Evolutionary conservation across 805 yeast species (phyloP).

Genomic region (Kurtzmaniella fragi): DNA sequence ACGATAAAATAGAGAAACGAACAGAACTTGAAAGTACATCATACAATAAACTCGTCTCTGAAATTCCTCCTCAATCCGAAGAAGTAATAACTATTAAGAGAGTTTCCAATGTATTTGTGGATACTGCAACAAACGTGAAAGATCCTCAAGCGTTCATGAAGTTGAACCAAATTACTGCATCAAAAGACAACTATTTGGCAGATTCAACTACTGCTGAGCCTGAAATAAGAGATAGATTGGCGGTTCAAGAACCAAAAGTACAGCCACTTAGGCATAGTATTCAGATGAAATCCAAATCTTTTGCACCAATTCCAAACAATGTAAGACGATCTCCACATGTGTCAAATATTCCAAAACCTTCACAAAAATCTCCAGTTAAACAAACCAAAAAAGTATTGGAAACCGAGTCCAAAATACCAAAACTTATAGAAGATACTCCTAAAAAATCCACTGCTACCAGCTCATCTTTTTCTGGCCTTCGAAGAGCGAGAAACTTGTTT

Average conservation of each 20-base stretch:
- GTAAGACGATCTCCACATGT: too few species aligned
- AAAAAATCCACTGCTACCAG: constrained; percentile 1
- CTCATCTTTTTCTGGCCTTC: constrained; percentile 2
- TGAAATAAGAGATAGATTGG: too few species aligned
- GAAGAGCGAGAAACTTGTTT: constrained; percentile 3
- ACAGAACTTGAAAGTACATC: not conserved
- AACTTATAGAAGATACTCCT: not conserved
- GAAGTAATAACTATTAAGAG: too few species aligned
- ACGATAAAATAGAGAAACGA: not conserved
- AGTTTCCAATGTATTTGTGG: too few species aligned
- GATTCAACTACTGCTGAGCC: not conserved
- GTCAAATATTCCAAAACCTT: too few species aligned
- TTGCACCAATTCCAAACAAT: too few species aligned
- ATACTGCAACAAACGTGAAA: too few species aligned
- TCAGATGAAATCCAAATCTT: too few species aligned
- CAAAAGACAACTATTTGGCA: constrained; percentile 10
- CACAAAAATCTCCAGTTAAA: not conserved
- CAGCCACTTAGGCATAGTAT: too few species aligned
- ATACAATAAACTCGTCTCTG: too few species aligned
- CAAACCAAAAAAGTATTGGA: not conserved
- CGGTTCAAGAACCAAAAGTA: too few species aligned
- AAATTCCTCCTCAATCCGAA: too few species aligned
- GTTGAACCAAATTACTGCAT: not conserved
- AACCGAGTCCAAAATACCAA: not conserved
- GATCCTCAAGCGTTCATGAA: not conserved